Base-by-base conservation (phyloP, 1,284 basidiomycete genomes). In the Pseudomicrostroma phylloplanum region DNA sequence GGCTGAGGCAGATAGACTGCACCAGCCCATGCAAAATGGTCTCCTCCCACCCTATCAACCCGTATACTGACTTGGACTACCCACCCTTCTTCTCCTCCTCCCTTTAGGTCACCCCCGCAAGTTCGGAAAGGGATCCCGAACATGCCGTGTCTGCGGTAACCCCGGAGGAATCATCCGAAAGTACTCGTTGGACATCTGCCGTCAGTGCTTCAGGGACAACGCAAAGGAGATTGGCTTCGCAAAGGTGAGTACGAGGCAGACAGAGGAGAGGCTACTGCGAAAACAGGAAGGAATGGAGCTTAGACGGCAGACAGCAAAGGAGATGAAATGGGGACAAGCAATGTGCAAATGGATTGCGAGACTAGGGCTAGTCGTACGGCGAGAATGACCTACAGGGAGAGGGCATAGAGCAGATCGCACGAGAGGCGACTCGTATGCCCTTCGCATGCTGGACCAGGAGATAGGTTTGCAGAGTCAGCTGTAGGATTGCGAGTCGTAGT, bases 181-280 rank as follows among this genome's bases (percentile, higher is more conserved):
- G 72, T 77, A 77, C 72, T 72, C 75, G 65, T 68, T 77, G 62
- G 67, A 76, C 72, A 77, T 77, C 69, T 76, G 75, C 72, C 75
- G 76, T 68, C 76, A 78, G 69, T 77, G 75, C 74, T 78, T 78
- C 75, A 71, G 76, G 54, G 76, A 78, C 71, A 76, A 76, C 70
- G 68, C 76, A 54, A 65, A 72, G 62, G 68, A 71, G 67, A 78
- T 78, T 63, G 76, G 76, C 56, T 78, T 78, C 69, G 63, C 66
- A 66, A 78, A 78, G 74, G 64, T 69, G 42, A 46, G 67, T 62
- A 23, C 13, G 17, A 15, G 8, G 7, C n/a, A n/a, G 46, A 48
- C 4, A 48, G n/a, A 48, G 46, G n/a, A 48, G 46, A 48, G 23
- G 30, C n/a, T n/a, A n/a, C n/a, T n/a, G n/a, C n/a, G n/a, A n/a